phyloP scores from a whole-genome alignment of 768 basidiomycete species.

The Boletus reticuloceps region DNA sequence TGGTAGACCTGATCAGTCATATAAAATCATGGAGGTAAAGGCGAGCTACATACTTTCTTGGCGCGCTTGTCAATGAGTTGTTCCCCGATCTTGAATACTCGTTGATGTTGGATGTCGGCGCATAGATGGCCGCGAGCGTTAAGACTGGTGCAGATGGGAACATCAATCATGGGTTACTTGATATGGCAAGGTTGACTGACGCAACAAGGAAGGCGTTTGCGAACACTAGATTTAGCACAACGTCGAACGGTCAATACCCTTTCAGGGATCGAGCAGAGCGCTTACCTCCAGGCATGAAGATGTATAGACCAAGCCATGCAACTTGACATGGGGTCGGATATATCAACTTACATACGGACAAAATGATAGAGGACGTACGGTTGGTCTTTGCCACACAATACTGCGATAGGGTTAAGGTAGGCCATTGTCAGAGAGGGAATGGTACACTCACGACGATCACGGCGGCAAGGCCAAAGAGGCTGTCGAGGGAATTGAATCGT shows the following conservation, averaged over 20 bases:
- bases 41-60: constrained; percentile 6
- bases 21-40: not conserved
- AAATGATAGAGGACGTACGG: not conserved
- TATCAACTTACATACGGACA: not conserved
- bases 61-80: constrained; percentile 1
- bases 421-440: not conserved
- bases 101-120: constrained; percentile 16
- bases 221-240: constrained; percentile 9
- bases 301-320: constrained; percentile 15
- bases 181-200: constrained; percentile 7
- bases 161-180: not conserved
- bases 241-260: not conserved
- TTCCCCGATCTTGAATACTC: not conserved
- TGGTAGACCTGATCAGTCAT: not conserved
- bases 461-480: constrained; percentile 6
- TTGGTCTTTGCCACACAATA: constrained; percentile 16
- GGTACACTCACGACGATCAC: constrained; percentile 11
- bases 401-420: not conserved
- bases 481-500: not conserved
- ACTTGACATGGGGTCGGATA: not conserved
- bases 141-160: constrained; percentile 3
- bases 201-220: constrained; percentile 15
- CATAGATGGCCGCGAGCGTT: constrained; percentile 6
- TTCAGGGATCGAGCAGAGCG: too few relatives aligned
- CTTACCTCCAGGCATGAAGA: constrained; percentile 20